These are phyloP conservation scores for Backusella tuberculispora DNA, from an alignment of 192 early-diverging fungal species.

Conservation along the genomic window DNA sequence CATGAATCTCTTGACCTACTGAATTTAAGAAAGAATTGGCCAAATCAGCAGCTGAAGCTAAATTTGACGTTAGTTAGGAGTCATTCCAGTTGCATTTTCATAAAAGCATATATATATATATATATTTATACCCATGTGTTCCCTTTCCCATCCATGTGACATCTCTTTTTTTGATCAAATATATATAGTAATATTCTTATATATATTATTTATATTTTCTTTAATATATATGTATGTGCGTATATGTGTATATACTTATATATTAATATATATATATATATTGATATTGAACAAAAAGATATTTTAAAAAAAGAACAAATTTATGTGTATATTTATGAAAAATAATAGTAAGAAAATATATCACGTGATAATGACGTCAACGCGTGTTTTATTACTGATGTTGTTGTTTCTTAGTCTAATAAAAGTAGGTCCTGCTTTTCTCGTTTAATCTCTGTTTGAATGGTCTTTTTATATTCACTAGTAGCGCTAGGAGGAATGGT, in stretches of 20 bases:
- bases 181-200: no score
- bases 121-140: conserved; percentile 9
- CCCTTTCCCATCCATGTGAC: conserved; percentile 23
- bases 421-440: conserved; percentile 18
- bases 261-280: no score
- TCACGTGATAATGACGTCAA: no score
- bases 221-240: no score
- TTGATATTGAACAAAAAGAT: no score
- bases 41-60: conserved; percentile 7
- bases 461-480: conserved; percentile 33
- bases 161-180: neutral
- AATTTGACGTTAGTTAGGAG: neutral
- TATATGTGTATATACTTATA: no score
- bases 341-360: no score
- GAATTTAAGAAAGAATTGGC: conserved; percentile 11
- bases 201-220: no score
- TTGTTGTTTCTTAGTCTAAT: neutral
- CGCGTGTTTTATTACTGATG: neutral
- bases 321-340: no score
- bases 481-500: conserved; percentile 31
- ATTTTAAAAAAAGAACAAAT: no score
- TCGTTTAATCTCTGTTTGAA: conserved; percentile 14
- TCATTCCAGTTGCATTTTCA: neutral
- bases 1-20: conserved; percentile 8
- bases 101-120: neutral